Base-by-base conservation (phyloP, 495 filamentous ascomycete genomes). In the Pyronema omphalodes region DNA sequence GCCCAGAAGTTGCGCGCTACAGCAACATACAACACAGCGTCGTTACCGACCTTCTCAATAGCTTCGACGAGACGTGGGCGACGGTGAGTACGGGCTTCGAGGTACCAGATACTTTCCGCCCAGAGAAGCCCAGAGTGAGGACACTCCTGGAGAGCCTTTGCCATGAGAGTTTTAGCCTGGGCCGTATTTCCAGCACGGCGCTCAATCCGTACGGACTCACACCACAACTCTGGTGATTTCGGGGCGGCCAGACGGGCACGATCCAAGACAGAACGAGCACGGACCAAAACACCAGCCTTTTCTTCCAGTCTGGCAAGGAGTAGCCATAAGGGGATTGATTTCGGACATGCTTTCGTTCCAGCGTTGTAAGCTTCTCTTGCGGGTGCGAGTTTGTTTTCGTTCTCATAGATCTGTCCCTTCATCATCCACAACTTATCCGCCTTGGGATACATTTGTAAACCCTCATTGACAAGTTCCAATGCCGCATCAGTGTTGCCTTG, bases 381-480 rank as follows among this genome's bases (percentile, higher is more conserved):
- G 64, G 93, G 83, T 0, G 84, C 80, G 37, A 84, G 70, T 64
- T 84, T 84, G 56, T 72, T 76, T 50, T 84, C 75, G 12, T 76
- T 70, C 60, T 94, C 84, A 74, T 96, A 99, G 56, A 96, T 86
- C 60, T 99, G 91, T 3, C 93, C 91, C 69, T 96, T 99, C 72
- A 94, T 86, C 85, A 94, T 94, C 81, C 87, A 94, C 9, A 99
- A 76, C 66, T 95, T 95, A 52, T 85, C 79, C 1, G 82, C 77
- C 46, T 78, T 77, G 9, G 93, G 89, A 68, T 91, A 96, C n/a
- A 85, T 71, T 52, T 86, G 81, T 0, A 99, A 73, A 29, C 81
- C 93, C 62, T 94, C 78, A 60, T 82, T 86, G 56, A 86, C 87
- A 6, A 96, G 78, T 58, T 93, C 80, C 3, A 99, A 73, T 0